These are phyloP conservation scores for Ophiostoma populinum DNA, from an alignment of 2,329 filamentous ascomycete species.

Conservation along the genomic window DNA sequence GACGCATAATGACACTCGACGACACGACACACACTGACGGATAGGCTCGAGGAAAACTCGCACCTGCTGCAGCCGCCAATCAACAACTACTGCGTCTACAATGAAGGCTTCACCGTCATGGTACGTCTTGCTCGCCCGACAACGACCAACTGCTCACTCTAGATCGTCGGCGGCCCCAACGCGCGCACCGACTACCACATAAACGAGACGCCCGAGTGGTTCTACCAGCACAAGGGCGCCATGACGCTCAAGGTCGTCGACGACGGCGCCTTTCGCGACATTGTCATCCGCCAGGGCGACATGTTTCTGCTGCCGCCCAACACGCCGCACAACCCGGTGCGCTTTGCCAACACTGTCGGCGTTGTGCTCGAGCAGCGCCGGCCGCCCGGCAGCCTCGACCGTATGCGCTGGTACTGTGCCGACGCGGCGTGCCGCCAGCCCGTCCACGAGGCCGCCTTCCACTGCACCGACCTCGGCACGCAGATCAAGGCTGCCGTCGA, in stretches of 20 bases:
- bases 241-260: conserved; percentile 93
- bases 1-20: background rate
- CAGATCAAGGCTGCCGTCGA: conserved; percentile 91
- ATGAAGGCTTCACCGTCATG: conserved; percentile 70
- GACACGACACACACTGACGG: conserved; percentile 1
- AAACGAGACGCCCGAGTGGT: conserved; percentile 92
- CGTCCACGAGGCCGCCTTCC: conserved; percentile 75
- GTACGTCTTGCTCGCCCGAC: conserved; percentile 19
- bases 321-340: conserved; percentile 88
- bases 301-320: conserved; percentile 89
- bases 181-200: conserved; percentile 96
- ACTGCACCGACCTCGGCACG: conserved; percentile 77
- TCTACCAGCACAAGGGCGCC: conserved; percentile 86
- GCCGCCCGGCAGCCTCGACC: conserved; percentile 52
- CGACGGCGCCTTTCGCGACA: conserved; percentile 52
- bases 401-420: conserved; percentile 65
- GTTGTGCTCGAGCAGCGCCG: conserved; percentile 79
- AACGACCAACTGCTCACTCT: too few relatives aligned
- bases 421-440: conserved; percentile 39
- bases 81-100: conserved; percentile 96
- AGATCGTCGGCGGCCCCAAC: conserved; percentile 75
- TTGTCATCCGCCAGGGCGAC: conserved; percentile 80
- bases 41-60: conserved; percentile 76
- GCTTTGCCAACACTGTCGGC: conserved; percentile 87
- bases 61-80: conserved; percentile 87